These are phyloP conservation scores for Plasmodium vivax DNA, from an alignment of 169 alveolate species.

Conservation along the genomic window DNA sequence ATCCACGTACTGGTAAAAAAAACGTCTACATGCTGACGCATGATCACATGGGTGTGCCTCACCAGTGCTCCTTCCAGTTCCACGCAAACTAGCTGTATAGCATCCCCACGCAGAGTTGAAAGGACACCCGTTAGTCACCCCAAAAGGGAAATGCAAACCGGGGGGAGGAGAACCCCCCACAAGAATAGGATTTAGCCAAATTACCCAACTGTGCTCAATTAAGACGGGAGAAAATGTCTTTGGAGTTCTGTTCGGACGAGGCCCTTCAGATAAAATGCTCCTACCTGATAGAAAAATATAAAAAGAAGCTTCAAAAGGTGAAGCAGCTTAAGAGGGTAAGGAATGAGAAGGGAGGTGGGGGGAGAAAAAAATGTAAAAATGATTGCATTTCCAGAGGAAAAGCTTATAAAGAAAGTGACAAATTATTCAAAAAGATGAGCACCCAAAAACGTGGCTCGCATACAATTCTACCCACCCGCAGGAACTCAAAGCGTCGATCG, in stretches of 20 bases:
- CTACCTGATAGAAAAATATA: constrained; percentile 68
- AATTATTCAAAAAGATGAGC: neutral
- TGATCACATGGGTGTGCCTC: neutral
- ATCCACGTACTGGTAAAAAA: neutral
- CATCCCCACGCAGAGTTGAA: neutral
- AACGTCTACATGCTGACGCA: neutral
- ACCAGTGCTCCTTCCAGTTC: neutral
- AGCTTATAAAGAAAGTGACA: neutral
- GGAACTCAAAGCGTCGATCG: constrained; percentile 27
- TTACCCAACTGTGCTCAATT: neutral
- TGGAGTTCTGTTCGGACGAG: neutral
- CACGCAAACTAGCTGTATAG: neutral
- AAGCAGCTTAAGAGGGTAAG: constrained; percentile 56
- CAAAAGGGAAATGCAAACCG: neutral
- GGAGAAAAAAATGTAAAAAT: neutral
- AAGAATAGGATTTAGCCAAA: neutral
- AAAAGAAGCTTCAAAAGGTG: constrained; percentile 50
- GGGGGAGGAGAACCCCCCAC: neutral
- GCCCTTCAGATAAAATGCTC: constrained; percentile 64
- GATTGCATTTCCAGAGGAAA: neutral
- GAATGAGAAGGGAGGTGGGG: neutral
- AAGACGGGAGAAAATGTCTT: constrained; percentile 24
- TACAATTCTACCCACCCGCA: neutral
- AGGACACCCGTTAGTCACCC: neutral
- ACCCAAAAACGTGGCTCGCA: no score